Evolutionary conservation across 2,329 filamentous ascomycete genomes (phyloP), one percentile per base, ranked within the genome.

Genomic region (Eutypella sp.): DNA sequence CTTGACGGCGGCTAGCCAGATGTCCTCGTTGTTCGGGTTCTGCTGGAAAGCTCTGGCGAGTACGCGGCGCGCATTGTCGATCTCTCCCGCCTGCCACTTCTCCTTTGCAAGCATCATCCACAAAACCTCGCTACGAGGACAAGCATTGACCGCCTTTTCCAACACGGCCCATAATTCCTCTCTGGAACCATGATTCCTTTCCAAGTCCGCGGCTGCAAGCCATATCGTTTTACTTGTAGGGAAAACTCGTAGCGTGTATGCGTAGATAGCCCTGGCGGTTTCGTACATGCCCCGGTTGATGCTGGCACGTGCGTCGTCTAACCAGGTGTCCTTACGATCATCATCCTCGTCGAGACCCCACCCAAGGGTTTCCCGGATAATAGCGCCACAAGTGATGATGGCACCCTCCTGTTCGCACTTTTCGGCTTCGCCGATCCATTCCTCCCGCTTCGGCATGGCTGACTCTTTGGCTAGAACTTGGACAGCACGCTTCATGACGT

Each of bases 21-120:
- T 96, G 64, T 97, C 90, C 67, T 99, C 93, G 68, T 96, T 96
- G 65, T 95, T 91, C 1, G 89, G 89, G 58, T 97, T 95, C 63
- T 96, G 89, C 57, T 92, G 85, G 74, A 99, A 99, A 5, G 92
- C 93, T 52, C 85, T 82, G 23, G 84, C 92, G 15, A 99, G 80
- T 1, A 97, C 90, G 50, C 83, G 76, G 46, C 93, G 81, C 11
- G 93, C 91, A 51, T 89, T 89, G 62, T 96, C 85, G 38, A 95
- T 83, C 58, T 95, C 85, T 41, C 90, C 90, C 2, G 86, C 81
- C 60, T 93, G 82, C 88, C 89, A 93, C 62, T 91, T 95, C 70
- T 97, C 93, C 67, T 92, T 89, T 29, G 92, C 93, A 44, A 96
- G 84, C 74, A 95, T 87, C 77, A 99, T 85, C 93, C 93, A 99